Evolutionary conservation across 257 asterid genomes (phyloP).

Genomic region (Capsicum baccatum): DNA sequence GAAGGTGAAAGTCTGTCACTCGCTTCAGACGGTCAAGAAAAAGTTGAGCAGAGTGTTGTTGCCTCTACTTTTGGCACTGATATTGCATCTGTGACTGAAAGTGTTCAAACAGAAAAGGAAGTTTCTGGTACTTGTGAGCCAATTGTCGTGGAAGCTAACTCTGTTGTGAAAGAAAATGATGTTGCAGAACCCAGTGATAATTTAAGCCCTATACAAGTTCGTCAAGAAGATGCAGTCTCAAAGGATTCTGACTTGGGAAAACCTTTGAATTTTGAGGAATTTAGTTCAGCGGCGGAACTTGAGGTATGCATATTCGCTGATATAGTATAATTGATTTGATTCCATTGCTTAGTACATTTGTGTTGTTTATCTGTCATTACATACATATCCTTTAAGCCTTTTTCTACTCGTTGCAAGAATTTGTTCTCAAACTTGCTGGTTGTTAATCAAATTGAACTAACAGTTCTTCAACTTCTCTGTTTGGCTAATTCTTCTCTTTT

Average conservation of each 20-base stretch:
- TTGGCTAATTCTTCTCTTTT: neutral
- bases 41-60: constrained; percentile 31
- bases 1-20: constrained; percentile 8
- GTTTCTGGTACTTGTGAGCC: constrained; percentile 38
- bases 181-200: constrained; percentile 33
- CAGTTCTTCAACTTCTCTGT: neutral
- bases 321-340: neutral
- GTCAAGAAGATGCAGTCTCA: constrained; percentile 45
- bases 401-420: neutral
- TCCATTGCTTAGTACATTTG: neutral
- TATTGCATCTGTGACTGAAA: constrained; percentile 29
- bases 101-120: constrained; percentile 32
- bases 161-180: constrained; percentile 41
- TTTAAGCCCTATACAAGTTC: constrained; percentile 33
- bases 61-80: constrained; percentile 27
- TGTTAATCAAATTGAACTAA: neutral
- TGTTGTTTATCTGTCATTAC: neutral
- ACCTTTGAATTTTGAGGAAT: constrained; percentile 64
- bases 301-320: constrained; percentile 51
- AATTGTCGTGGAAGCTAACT: constrained; percentile 38
- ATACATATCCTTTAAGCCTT: neutral
- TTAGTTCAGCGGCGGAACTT: constrained; percentile 61
- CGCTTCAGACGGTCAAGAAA: constrained; percentile 31
- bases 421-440: neutral
- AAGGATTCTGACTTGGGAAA: constrained; percentile 40